Conservation (phyloP, 192 early-diverging fungal species). For the Chytriomyces confervae region DNA sequence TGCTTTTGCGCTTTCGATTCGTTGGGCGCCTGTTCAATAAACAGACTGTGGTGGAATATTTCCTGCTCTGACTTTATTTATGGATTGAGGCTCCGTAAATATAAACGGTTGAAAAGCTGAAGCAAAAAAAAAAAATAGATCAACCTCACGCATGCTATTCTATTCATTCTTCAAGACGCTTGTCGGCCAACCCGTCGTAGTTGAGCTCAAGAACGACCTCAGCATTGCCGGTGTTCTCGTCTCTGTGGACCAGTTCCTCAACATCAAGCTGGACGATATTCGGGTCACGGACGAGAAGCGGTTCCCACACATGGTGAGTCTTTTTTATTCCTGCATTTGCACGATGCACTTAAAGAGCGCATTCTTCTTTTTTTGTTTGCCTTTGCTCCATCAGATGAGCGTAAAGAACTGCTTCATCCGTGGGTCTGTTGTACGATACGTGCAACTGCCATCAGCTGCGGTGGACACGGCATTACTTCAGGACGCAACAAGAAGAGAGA, state of each 20-base stretch:
- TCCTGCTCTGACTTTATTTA: too few relatives aligned
- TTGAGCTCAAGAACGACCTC: constrained; percentile 99
- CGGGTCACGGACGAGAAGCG: constrained; percentile 76
- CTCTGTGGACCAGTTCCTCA: constrained; percentile 99
- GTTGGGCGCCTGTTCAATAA: too few relatives aligned
- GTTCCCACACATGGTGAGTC: constrained; percentile 94
- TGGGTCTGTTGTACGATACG: constrained; percentile 98
- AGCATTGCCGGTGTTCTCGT: constrained; percentile 89
- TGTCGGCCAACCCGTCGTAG: constrained; percentile 91
- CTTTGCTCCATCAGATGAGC: constrained; percentile 64
- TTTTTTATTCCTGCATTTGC: background rate
- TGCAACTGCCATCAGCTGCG: constrained; percentile 81
- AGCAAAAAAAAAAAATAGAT: too few relatives aligned
- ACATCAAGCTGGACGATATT: constrained; percentile 97
- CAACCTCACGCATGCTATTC: constrained; percentile 69
- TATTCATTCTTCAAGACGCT: constrained; percentile 99
- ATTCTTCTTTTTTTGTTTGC: background rate
- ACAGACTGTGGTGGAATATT: too few relatives aligned
- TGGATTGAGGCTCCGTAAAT: too few relatives aligned
- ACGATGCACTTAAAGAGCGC: background rate
- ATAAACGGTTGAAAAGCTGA: too few relatives aligned
- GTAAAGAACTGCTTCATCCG: constrained; percentile 99
- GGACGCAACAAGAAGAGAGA: constrained; percentile 94
- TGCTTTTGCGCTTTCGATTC: too few relatives aligned
- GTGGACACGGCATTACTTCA: constrained; percentile 96